Conservation (phyloP, 2,329 filamentous ascomycete species). For the Shiraia bambusicola region DNA sequence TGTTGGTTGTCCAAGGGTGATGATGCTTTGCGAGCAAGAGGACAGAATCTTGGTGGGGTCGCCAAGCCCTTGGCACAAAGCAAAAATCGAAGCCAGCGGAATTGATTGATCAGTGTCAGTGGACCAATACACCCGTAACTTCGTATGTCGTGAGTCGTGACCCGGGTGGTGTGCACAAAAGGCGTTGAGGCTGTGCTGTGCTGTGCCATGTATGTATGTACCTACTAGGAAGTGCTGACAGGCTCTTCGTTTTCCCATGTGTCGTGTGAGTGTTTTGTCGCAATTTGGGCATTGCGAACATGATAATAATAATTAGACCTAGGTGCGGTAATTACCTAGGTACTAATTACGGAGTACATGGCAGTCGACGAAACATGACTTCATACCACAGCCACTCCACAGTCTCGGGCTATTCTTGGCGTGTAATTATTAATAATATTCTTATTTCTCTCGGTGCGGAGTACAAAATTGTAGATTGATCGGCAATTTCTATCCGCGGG, state of each 20-base stretch:
- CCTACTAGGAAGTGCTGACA: too few species aligned
- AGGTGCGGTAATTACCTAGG: too few species aligned
- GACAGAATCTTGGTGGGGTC: background rate
- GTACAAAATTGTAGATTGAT: constrained; percentile 23
- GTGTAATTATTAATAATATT: too few species aligned
- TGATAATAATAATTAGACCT: too few species aligned
- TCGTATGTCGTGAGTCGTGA: too few species aligned
- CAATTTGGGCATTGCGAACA: constrained; percentile 5
- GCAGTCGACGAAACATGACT: constrained; percentile 26
- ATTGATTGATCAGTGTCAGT: constrained; percentile 20
- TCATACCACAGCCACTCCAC: constrained; percentile 15
- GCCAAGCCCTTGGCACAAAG: constrained; percentile 15
- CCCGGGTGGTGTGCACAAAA: constrained; percentile 27
- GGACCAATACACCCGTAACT: constrained; percentile 12
- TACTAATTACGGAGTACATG: too few species aligned
- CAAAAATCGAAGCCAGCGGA: constrained; percentile 19
- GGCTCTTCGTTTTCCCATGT: too few species aligned
- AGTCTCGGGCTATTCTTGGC: constrained; percentile 18
- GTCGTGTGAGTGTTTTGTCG: constrained; percentile 1
- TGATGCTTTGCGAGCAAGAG: too few species aligned
- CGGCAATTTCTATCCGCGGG: constrained; percentile 23
- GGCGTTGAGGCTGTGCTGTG: constrained; percentile 38
- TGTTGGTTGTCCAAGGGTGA: too few species aligned
- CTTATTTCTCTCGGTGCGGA: too few species aligned
- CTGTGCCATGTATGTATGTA: too few species aligned